A percentile compares a stretch with the other conserved stretches of the same genome.
Evolutionary conservation across 1,284 basidiomycete genomes (phyloP).

Genomic region (Microbotryum silenes-acaulis): DNA sequence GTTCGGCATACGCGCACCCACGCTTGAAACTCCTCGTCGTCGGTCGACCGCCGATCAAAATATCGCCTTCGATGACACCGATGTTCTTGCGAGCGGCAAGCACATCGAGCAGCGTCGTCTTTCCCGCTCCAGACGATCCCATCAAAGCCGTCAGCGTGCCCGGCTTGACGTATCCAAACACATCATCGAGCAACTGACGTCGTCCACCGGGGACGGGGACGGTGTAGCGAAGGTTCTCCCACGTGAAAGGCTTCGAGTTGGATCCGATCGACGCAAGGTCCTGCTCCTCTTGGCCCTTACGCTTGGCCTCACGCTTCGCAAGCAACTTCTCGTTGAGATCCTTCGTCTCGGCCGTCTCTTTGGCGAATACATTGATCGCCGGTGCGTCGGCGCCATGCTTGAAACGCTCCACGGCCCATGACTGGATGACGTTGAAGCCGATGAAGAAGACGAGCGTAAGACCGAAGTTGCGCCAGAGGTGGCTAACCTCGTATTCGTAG

Average conservation of each 20-base stretch:
- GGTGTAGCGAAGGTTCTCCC: conserved; percentile 40
- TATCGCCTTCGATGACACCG: conserved; percentile 70
- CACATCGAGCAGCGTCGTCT: conserved; percentile 56
- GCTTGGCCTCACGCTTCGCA: conserved; percentile 30
- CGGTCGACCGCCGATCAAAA: conserved; percentile 71
- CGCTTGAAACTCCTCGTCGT: conserved; percentile 59
- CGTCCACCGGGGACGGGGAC: conserved; percentile 45
- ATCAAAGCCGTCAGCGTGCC: conserved; percentile 63
- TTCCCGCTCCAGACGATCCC: conserved; percentile 65
- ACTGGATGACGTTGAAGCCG: conserved; percentile 35
- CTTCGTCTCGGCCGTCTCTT: conserved; percentile 36
- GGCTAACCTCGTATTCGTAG: conserved; percentile 54
- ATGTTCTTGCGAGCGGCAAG: conserved; percentile 69
- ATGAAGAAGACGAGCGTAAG: conserved; percentile 44
- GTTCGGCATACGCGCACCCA: conserved; percentile 46
- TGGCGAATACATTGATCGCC: conserved; percentile 39
- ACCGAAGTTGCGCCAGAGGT: conserved; percentile 63
- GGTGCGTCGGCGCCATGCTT: conserved; percentile 34
- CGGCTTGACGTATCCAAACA: conserved; percentile 67
- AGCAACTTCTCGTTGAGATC: conserved; percentile 31
- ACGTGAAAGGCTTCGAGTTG: conserved; percentile 41
- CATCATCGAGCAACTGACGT: conserved; percentile 48
- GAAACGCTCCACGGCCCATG: conserved; percentile 29
- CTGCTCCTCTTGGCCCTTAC: conserved; percentile 32
- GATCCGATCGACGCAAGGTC: conserved; percentile 29